Base-by-base conservation (phyloP, 305 asterid species). In the Plantago coronopus region DNA sequence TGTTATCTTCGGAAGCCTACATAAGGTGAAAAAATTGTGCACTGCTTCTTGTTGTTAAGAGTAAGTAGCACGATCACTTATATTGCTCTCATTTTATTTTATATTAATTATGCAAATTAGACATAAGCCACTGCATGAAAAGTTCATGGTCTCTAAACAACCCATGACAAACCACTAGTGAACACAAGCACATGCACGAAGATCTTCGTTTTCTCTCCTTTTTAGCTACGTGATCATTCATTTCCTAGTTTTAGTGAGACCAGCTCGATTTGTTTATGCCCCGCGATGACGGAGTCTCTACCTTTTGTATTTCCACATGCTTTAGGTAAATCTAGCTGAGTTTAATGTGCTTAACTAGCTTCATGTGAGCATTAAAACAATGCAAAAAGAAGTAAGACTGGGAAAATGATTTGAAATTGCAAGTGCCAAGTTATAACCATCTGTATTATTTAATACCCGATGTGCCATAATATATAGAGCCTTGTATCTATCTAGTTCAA, bases 291-390 rank as follows among this genome's bases (percentile, higher is more conserved):
- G 7, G 17, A 51, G 7, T 23, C 12, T 34, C 22, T 3, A 38
- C 15, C 19, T 21, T 1, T 21, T 51, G 17, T 12, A 9, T 22
- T 23, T 21, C 37, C 27, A 13, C 12, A 13, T 51, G 40, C 23
- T 23, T 23, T 51, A 14, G 40, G 57, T 22, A 23, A 22, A 23
- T 51, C 1, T 13, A 22, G 29, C 25, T 14, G 7, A 5, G 17
- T 51, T 51, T 23, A 23, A 23, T 51, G 57, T 50, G 34, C 38
- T 51, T 51, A 51, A 21, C 57, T 51, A 23, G 40, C 12, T 51
- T 1, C 10, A 15, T 51, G 25, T 16, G 15, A 51, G 57, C 38
- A 4, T 4, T 17, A 14, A 7, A 1, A 22, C 29, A 23, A 51
- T 23, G 19, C 40, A 51, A 49, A 51, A 51, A 29, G 17, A 51